Evolutionary conservation across 495 filamentous ascomycete genomes (phyloP).

Genomic region (Aspergillus cavernicola): DNA sequence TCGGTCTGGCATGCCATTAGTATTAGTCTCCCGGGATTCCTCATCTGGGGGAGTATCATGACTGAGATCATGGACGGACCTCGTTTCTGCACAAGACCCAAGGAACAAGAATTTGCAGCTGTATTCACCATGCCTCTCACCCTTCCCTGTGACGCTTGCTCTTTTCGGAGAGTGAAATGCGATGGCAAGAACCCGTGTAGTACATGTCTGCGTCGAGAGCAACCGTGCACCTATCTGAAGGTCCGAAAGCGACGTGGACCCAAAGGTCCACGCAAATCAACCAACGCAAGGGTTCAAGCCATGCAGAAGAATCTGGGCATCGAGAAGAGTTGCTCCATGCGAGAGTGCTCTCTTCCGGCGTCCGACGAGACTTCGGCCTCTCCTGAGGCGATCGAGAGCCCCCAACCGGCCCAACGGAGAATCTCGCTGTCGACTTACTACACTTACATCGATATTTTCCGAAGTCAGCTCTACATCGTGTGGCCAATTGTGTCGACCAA

Average conservation of each 20-base stretch:
- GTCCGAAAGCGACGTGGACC: conserved; percentile 13
- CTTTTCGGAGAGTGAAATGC: conserved; percentile 10
- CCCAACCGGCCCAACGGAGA: neutral
- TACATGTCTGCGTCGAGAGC: conserved; percentile 7
- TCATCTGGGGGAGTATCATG: neutral
- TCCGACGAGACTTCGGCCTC: neutral
- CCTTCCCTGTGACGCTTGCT: conserved; percentile 10
- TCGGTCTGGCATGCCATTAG: neutral
- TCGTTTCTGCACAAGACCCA: neutral
- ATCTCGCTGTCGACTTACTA: conserved; percentile 10
- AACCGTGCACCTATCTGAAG: conserved; percentile 11
- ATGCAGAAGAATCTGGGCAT: conserved; percentile 9
- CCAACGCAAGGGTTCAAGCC: conserved; percentile 6
- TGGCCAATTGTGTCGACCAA: conserved; percentile 14
- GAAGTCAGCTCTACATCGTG: conserved; percentile 9
- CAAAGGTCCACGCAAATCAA: conserved; percentile 6
- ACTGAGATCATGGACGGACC: neutral
- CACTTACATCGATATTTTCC: conserved; percentile 13
- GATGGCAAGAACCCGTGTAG: conserved; percentile 12
- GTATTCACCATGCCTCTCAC: conserved; percentile 6
- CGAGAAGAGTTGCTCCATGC: conserved; percentile 3
- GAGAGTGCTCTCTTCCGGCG: neutral
- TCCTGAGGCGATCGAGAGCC: neutral
- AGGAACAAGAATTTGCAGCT: neutral
- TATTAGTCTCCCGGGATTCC: conserved; percentile 3